Evolutionary conservation across 352 stramenopile genomes (phyloP).

Genomic region (Phytophthora hybrid): DNA sequence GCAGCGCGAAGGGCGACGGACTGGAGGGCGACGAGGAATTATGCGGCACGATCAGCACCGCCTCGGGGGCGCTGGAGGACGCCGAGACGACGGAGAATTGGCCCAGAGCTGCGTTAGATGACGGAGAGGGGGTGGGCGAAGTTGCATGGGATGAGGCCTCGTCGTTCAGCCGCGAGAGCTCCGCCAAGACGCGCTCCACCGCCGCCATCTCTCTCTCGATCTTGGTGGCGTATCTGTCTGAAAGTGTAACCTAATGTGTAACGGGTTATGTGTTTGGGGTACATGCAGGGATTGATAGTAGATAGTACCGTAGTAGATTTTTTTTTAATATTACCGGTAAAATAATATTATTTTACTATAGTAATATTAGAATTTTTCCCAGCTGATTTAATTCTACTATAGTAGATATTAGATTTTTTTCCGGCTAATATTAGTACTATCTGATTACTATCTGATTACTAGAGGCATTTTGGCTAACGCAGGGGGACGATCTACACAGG

Average conservation of each 20-base stretch:
- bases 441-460: no score
- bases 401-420: no score
- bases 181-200: slow-evolving; percentile 47
- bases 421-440: no score
- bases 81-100: slow-evolving; percentile 58
- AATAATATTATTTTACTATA: no score
- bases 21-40: background rate
- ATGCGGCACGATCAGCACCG: slow-evolving; percentile 56
- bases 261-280: background rate
- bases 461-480: no score
- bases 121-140: background rate
- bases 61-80: slow-evolving; percentile 54
- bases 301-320: no score
- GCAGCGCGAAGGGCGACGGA: slow-evolving; percentile 50
- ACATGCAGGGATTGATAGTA: no score
- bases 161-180: slow-evolving; percentile 50
- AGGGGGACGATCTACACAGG: no score
- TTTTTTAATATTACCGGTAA: no score
- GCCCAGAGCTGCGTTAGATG: slow-evolving; percentile 34
- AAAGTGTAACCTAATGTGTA: background rate
- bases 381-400: no score
- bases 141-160: background rate
- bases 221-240: background rate
- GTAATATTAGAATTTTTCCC: no score
- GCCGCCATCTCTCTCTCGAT: slow-evolving; percentile 27